A percentile compares a stretch with the other conserved stretches of the same genome.
Evolutionary conservation across 352 stramenopile genomes (phyloP).

Genomic region (Poterioochromonas sp.): DNA sequence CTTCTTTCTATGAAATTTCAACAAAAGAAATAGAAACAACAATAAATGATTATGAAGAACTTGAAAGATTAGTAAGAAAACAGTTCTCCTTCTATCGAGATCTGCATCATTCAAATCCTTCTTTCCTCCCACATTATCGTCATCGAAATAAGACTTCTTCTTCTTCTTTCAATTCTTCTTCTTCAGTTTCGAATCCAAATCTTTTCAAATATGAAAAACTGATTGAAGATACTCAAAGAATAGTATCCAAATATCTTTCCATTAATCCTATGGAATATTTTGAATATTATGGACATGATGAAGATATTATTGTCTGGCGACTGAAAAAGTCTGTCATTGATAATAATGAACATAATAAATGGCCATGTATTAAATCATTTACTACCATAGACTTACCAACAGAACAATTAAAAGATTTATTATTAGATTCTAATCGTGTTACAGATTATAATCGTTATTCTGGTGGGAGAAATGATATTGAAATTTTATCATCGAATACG

Average conservation of each 20-base stretch:
- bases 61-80: too few species aligned
- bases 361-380: background rate
- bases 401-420: background rate
- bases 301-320: background rate
- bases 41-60: too few species aligned
- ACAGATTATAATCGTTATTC: constrained; percentile 33
- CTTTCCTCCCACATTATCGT: too few species aligned
- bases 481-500: constrained; percentile 38
- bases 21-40: too few species aligned
- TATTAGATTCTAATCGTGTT: background rate
- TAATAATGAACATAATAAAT: background rate
- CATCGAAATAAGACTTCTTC: too few species aligned
- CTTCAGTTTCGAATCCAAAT: too few species aligned
- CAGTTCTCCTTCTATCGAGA: too few species aligned
- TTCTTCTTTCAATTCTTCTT: too few species aligned
- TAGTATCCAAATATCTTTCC: background rate
- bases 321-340: background rate
- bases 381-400: background rate
- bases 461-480: constrained; percentile 41
- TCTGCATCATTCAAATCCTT: too few species aligned
- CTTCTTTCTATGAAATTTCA: too few species aligned
- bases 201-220: too few species aligned
- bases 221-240: too few species aligned
- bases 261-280: background rate
- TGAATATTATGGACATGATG: background rate